Conservation (phyloP, 2,329 filamentous ascomycete genomes). For the Penicillium sp. region DNA sequence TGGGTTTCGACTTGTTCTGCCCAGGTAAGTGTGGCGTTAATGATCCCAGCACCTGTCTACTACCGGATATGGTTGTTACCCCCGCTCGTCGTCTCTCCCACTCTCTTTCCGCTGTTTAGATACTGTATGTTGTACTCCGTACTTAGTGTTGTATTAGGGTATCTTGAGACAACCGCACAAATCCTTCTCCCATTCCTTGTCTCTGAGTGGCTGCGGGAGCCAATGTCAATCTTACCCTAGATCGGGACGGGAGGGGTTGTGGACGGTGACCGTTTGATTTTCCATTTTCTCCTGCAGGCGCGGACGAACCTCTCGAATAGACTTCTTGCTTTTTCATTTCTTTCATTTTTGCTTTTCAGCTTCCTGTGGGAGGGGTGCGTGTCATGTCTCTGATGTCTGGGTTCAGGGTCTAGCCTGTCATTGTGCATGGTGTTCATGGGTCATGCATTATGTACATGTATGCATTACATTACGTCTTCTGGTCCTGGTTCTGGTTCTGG, state of each 20-base stretch:
- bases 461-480: neutral
- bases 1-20: neutral
- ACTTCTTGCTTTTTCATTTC: neutral
- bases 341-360: neutral
- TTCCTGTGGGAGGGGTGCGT: neutral
- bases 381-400: neutral
- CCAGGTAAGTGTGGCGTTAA: neutral
- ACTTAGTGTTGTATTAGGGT: neutral
- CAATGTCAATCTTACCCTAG: neutral
- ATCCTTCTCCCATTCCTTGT: neutral
- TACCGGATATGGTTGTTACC: neutral
- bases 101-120: neutral
- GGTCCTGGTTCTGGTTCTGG: neutral
- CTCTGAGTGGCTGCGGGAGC: neutral
- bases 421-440: neutral
- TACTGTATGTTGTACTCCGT: neutral
- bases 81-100: neutral
- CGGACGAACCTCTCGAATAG: slow-evolving; percentile 16
- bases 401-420: neutral
- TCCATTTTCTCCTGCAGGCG: neutral
- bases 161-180: neutral
- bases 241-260: neutral
- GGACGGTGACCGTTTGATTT: slow-evolving; percentile 8
- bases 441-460: slow-evolving; percentile 1
- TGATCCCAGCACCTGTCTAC: neutral